phyloP scores from a whole-genome alignment of 2,329 filamentous ascomycete genomes.

The Basipetospora chlamydospora region DNA sequence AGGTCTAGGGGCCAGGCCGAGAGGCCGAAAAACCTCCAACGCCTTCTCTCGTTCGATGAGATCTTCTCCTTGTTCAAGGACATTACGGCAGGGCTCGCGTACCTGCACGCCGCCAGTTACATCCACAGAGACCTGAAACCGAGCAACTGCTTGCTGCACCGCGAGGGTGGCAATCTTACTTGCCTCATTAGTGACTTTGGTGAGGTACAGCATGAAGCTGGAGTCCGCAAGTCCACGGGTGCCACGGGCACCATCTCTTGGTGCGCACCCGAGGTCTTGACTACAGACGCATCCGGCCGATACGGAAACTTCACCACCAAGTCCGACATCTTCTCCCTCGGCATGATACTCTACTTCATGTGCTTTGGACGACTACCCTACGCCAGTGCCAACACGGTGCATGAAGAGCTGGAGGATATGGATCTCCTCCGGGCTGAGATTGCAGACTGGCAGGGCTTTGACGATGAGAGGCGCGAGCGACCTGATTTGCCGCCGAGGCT shows the following conservation, averaged over 20 bases:
- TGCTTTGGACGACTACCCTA: constrained; percentile 89
- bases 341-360: constrained; percentile 98
- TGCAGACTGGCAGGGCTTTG: constrained; percentile 72
- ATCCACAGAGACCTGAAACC: constrained; percentile 95
- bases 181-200: constrained; percentile 97
- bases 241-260: constrained; percentile 95
- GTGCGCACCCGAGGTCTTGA: constrained; percentile 87
- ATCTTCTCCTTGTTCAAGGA: constrained; percentile 96
- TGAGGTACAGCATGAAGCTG: constrained; percentile 78
- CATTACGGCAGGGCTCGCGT: constrained; percentile 80
- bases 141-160: constrained; percentile 83
- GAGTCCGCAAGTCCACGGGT: constrained; percentile 73
- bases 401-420: constrained; percentile 86
- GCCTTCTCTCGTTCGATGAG: constrained; percentile 59
- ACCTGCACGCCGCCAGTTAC: constrained; percentile 81
- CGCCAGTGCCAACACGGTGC: constrained; percentile 62
- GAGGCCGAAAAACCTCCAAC: constrained; percentile 35
- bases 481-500: constrained; percentile 75
- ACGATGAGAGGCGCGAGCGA: constrained; percentile 58
- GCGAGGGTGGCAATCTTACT: constrained; percentile 52
- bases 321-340: constrained; percentile 93
- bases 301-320: constrained; percentile 94
- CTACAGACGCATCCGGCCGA: constrained; percentile 49
- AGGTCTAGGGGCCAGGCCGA: constrained; percentile 67
- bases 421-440: constrained; percentile 79